Conservation (phyloP, 176 grass and related monocot genomes). For the Oryza nivara region DNA sequence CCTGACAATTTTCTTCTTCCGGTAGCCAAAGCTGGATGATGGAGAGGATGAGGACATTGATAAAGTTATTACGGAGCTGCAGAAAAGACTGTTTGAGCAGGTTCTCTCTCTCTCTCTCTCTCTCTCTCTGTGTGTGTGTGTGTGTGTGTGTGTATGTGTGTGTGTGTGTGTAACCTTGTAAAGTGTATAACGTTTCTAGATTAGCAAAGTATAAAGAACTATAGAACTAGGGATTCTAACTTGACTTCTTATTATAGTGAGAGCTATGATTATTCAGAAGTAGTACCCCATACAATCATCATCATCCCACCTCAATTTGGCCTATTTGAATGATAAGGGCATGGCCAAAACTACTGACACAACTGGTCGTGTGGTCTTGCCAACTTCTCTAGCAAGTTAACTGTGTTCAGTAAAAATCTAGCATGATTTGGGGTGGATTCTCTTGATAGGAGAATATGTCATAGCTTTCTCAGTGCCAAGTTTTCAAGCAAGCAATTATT, state of each 20-base stretch:
- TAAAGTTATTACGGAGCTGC: constrained; percentile 62
- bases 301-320: too few species aligned
- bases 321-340: not conserved
- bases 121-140: not conserved
- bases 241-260: not conserved
- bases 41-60: constrained; percentile 58
- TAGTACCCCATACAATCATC: not conserved
- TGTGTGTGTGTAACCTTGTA: not conserved
- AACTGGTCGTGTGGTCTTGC: not conserved
- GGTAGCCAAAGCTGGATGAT: constrained; percentile 69
- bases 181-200: not conserved
- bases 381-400: not conserved
- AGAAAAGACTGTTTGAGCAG: constrained; percentile 65
- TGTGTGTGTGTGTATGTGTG: not conserved
- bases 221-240: not conserved
- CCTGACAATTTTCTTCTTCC: constrained; percentile 23
- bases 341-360: not conserved
- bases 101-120: constrained; percentile 13
- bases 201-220: constrained; percentile 2
- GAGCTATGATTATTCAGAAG: not conserved
- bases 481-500: constrained; percentile 20
- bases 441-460: constrained; percentile 3
- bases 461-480: not conserved
- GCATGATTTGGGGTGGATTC: not conserved
- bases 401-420: not conserved